Evolutionary conservation across 1,139 yeast genomes (phyloP).

Genomic region (Taiozyma onychis): DNA sequence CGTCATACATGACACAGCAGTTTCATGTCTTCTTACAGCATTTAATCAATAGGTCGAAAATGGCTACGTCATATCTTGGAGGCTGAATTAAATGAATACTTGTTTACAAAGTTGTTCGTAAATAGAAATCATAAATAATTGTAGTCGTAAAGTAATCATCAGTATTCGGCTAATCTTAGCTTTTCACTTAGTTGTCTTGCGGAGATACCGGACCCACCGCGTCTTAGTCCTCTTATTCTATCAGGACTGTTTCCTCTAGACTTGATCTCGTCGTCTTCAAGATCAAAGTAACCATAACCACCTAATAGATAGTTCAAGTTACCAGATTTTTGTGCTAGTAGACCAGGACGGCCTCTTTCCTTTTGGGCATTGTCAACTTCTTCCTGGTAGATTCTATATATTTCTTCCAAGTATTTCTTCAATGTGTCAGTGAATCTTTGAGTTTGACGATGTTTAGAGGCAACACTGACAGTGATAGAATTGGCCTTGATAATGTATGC

Average conservation of each 20-base stretch:
- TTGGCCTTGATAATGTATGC: constrained; percentile 87
- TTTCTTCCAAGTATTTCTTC: constrained; percentile 61
- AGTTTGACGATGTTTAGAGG: constrained; percentile 90
- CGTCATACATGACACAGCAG: no score
- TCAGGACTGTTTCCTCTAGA: constrained; percentile 71
- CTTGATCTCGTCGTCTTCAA: constrained; percentile 64
- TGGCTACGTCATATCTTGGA: not conserved
- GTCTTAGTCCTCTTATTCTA: constrained; percentile 29
- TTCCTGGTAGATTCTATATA: constrained; percentile 50
- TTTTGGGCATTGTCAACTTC: constrained; percentile 18
- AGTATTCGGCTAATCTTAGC: constrained; percentile 68
- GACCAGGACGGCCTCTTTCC: constrained; percentile 19
- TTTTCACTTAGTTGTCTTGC: constrained; percentile 66
- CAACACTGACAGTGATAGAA: constrained; percentile 78
- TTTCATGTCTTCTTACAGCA: no score
- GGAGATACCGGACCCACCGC: constrained; percentile 45
- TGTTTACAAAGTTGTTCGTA: not conserved
- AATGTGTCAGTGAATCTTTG: constrained; percentile 72
- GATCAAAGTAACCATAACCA: constrained; percentile 75
- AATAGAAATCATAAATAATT: not conserved
- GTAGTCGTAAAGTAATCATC: not conserved
- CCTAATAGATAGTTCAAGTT: constrained; percentile 52
- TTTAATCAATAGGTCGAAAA: no score
- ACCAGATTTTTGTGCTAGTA: constrained; percentile 26
- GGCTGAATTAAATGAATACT: not conserved